Evolutionary conservation across 768 basidiomycete species (phyloP), one percentile per base, ranked within the genome.

Genomic region (Rhizopogon sp.): DNA sequence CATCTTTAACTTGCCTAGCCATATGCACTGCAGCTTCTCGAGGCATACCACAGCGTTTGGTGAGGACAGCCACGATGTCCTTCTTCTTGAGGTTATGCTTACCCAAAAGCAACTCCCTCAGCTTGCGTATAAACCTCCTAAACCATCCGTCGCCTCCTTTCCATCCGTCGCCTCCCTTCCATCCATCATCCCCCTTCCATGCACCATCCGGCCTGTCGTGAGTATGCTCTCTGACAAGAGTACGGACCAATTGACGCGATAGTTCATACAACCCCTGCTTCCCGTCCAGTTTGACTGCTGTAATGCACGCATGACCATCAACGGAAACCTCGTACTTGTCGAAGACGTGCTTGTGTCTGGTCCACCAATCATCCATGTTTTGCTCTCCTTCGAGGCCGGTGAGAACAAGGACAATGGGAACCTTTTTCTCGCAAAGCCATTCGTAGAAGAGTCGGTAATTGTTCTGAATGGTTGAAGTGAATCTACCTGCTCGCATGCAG

Each of bases 381-480:
- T 7, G 33, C 47, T 72, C 70, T 17, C 62, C 47, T 58, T 75
- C 76, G n/a, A 77, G 68, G 10, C 74, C 71, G 2, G 74, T 77
- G 40, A 77, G 62, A 16, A 72, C 68, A 14, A 78, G 59, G 0
- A 72, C 65, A n/a, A 71, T 67, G 9, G 76, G 76, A 8, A 78
- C 76, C 28, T 59, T 53, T 22, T 59, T 56, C 25, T 50, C 56
- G 53, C 77, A 78, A 39, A 78, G 70, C 29, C 71, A 66, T 17
- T 77, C 69, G 28, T 62, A 62, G 60, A 76, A 75, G n/a, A 76
- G 55, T 33, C 60, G 57, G 59, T 74, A 78, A 56, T 76, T 78
- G 57, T 69, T 66, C 47, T 68, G 64, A 39, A 66, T 61, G 0
- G 69, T 63, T 16, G 70, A 66, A 39, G 65, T 71, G 61, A 76